These are phyloP conservation scores for Leccinum subgranulosum DNA, from an alignment of 768 basidiomycete genomes.

Conservation along the genomic window DNA sequence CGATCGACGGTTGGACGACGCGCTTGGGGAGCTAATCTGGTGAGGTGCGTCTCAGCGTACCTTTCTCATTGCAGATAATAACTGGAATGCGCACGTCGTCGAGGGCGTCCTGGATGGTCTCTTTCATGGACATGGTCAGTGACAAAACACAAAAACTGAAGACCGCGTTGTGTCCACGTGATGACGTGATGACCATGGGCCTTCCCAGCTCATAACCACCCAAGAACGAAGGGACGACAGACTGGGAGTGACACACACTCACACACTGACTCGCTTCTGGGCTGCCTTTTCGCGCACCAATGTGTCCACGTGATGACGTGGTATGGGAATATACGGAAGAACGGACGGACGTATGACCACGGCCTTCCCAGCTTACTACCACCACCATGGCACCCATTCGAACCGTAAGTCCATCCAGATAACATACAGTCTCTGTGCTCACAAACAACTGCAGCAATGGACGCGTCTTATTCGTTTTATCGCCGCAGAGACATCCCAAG, in stretches of 20 bases:
- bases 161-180: conserved; percentile 16
- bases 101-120: conserved; percentile 55
- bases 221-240: no score
- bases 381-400: conserved; percentile 54
- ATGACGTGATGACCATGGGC: not conserved
- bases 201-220: conserved; percentile 11
- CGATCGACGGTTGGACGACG: conserved; percentile 48
- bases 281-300: no score
- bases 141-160: not conserved
- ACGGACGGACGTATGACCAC: not conserved
- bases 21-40: conserved; percentile 64
- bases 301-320: conserved; percentile 30
- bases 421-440: not conserved
- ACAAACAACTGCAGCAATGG: conserved; percentile 41
- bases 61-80: not conserved
- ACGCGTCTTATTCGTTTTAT: conserved; percentile 80
- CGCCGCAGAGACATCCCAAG: conserved; percentile 66
- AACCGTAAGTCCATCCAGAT: conserved; percentile 40
- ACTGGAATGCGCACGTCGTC: conserved; percentile 54
- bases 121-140: conserved; percentile 35
- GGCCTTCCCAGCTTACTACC: conserved; percentile 1
- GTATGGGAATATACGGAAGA: conserved; percentile 14
- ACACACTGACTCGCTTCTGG: no score
- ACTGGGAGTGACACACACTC: no score
- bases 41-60: conserved; percentile 12